These are phyloP conservation scores for Apiospora rasikravindrae DNA, from an alignment of 2,329 filamentous ascomycete species.

Conservation along the genomic window DNA sequence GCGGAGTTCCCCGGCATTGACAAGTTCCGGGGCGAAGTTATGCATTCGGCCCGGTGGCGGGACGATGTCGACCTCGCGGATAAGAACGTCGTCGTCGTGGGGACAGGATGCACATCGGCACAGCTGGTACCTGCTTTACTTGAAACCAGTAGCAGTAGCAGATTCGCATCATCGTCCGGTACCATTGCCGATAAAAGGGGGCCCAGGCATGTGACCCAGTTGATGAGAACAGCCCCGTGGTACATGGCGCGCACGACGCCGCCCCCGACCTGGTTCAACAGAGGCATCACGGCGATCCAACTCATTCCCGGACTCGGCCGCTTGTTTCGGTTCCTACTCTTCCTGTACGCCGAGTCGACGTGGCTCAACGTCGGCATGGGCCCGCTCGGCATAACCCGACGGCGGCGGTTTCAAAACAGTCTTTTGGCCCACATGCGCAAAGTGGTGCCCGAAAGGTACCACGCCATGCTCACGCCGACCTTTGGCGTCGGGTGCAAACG, in stretches of 20 bases:
- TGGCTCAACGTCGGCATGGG: slow-evolving; percentile 42
- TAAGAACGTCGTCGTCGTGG: slow-evolving; percentile 42
- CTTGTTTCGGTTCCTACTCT: slow-evolving; percentile 50
- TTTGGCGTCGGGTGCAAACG: slow-evolving; percentile 69
- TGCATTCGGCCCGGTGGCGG: slow-evolving; percentile 41
- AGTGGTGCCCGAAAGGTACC: slow-evolving; percentile 62
- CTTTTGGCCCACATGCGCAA: slow-evolving; percentile 40
- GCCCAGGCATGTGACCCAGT: slow-evolving; percentile 45
- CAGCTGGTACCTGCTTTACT: slow-evolving; percentile 44
- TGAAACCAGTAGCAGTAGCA: slow-evolving; percentile 13
- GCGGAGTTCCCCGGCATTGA: slow-evolving; percentile 38
- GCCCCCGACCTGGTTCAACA: slow-evolving; percentile 28
- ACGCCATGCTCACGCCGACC: slow-evolving; percentile 65
- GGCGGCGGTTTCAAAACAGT: slow-evolving; percentile 46
- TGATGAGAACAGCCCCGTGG: slow-evolving; percentile 51
- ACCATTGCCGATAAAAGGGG: slow-evolving; percentile 13
- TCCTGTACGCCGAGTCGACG: slow-evolving; percentile 41
- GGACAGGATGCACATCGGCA: slow-evolving; percentile 43
- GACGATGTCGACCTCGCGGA: slow-evolving; percentile 29
- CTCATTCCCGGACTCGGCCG: slow-evolving; percentile 51
- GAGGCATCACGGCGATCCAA: slow-evolving; percentile 43
- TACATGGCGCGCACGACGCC: slow-evolving; percentile 41
- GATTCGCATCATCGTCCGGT: not conserved
- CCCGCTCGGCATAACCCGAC: slow-evolving; percentile 42
- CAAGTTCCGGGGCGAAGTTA: slow-evolving; percentile 37